phyloP scores from a whole-genome alignment of 495 filamentous ascomycete genomes.

The Stereocaulon alpinum region DNA sequence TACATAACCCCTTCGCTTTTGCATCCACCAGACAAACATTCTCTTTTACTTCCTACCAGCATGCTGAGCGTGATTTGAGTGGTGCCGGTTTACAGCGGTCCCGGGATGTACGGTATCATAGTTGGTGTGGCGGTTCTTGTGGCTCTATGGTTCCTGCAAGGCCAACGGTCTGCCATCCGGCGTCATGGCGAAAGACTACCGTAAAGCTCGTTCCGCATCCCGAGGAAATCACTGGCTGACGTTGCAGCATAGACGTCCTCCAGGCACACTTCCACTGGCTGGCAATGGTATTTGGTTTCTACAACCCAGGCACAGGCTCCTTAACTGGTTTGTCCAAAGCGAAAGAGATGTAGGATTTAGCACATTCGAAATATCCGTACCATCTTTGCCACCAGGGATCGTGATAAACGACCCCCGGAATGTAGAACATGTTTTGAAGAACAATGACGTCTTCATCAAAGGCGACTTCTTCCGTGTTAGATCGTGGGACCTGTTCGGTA shows the following conservation, averaged over 20 bases:
- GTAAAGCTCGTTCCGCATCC: neutral
- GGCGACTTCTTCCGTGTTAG: slow-evolving; percentile 46
- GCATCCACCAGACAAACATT: neutral
- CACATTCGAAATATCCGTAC: slow-evolving; percentile 47
- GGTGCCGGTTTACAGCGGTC: no score
- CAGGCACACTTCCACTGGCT: slow-evolving; percentile 44
- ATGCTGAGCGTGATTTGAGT: neutral
- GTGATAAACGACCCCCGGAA: slow-evolving; percentile 50
- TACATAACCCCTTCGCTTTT: neutral
- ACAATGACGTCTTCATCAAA: slow-evolving; percentile 47
- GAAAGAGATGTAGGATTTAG: slow-evolving; percentile 42
- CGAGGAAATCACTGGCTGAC: neutral
- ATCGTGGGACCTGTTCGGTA: slow-evolving; percentile 51
- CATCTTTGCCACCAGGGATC: slow-evolving; percentile 46
- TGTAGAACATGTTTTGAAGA: slow-evolving; percentile 48
- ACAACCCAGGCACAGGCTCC: slow-evolving; percentile 43
- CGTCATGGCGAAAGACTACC: slow-evolving; percentile 21
- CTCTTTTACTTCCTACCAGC: no score
- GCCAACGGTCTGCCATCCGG: slow-evolving; percentile 21
- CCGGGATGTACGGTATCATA: slow-evolving; percentile 17
- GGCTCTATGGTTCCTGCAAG: slow-evolving; percentile 20
- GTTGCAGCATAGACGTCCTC: slow-evolving; percentile 30
- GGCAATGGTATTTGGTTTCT: slow-evolving; percentile 51
- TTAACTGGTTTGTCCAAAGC: slow-evolving; percentile 49
- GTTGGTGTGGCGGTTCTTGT: neutral